Conservation (phyloP, 345 rosid genomes). For the Cochlearia excelsa region DNA sequence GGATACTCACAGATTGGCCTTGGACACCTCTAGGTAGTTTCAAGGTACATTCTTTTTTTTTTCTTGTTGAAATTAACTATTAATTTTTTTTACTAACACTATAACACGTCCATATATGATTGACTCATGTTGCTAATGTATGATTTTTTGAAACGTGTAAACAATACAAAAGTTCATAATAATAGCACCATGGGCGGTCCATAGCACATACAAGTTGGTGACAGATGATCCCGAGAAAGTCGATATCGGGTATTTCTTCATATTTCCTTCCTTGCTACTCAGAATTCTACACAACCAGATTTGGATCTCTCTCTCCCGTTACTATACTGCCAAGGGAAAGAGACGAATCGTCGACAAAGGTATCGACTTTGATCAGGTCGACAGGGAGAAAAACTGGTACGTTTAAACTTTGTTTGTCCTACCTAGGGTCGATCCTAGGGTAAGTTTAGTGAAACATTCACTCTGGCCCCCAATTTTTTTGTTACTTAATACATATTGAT, state of each 20-base stretch:
- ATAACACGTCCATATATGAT: too few relatives aligned
- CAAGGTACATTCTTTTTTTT: slow-evolving; percentile 37
- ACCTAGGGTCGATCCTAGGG: background rate
- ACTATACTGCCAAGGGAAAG: slow-evolving; percentile 47
- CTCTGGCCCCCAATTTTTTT: too few relatives aligned
- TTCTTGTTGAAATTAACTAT: too few relatives aligned
- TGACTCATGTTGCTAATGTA: background rate
- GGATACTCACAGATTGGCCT: slow-evolving; percentile 56
- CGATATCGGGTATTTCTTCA: slow-evolving; percentile 38
- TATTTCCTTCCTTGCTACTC: slow-evolving; percentile 41
- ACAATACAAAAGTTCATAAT: slow-evolving; percentile 41
- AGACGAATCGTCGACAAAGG: slow-evolving; percentile 53
- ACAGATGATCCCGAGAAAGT: slow-evolving; percentile 32
- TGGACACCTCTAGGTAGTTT: slow-evolving; percentile 52
- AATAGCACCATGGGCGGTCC: slow-evolving; percentile 57
- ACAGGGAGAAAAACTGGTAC: slow-evolving; percentile 61
- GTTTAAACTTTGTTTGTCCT: background rate
- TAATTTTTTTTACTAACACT: too few relatives aligned
- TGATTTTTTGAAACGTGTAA: background rate
- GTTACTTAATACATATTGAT: too few relatives aligned
- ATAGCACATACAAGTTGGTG: slow-evolving; percentile 40
- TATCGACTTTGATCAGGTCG: slow-evolving; percentile 67
- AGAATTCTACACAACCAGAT: slow-evolving; percentile 55
- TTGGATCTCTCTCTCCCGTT: slow-evolving; percentile 59
- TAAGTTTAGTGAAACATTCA: too few relatives aligned